Evolutionary conservation across 495 filamentous ascomycete genomes (phyloP), one percentile per base, ranked within the genome.

Genomic region (Lasiosphaeria hispida): DNA sequence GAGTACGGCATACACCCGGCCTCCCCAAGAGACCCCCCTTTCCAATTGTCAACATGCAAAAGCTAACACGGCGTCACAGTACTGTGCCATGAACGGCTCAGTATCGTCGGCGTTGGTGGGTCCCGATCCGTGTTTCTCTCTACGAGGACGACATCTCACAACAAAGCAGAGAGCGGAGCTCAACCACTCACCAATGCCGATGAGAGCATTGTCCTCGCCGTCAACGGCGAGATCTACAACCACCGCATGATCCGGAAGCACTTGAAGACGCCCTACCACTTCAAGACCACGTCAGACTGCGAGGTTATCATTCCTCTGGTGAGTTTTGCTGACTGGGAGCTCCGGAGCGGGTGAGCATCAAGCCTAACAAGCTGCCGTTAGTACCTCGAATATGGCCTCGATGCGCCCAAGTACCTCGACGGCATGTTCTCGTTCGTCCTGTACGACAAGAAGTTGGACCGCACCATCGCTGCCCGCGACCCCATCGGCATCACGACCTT

Each of bases 141-240:
- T 48, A 50, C 36, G 51, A 59, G 41, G 53, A 48, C 51, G 15
- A 39, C 39, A 37, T 48, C 69, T 78, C 48, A 77, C 72, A 60
- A 56, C 10, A 58, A 40, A 59, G 37, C 64, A 96, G 94, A 96
- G 75, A 89, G 86, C 66, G 94, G 94, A 67, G 94, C 94, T 39
- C 94, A 98, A 75, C 94, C 94, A 49, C 83, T 98, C 45, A 86
- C 94, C 74, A 97, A 89, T 80, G 85, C 91, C 52, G 92, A 96
- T 68, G 87, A 84, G 53, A 87, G 83, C 59, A 85, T 98, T 61
- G 86, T 91, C 56, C 83, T 98, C 48, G 94, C 94, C 57, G 94
- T 97, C 85, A 98, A 98, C 75, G 94, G 94, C 75, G 94, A 98
- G 75, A 98, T 98, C 72, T 98, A 98, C 82, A 98, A 98, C 84